phyloP scores from a whole-genome alignment of 345 rosid genomes.

The Cardamine occulta region DNA sequence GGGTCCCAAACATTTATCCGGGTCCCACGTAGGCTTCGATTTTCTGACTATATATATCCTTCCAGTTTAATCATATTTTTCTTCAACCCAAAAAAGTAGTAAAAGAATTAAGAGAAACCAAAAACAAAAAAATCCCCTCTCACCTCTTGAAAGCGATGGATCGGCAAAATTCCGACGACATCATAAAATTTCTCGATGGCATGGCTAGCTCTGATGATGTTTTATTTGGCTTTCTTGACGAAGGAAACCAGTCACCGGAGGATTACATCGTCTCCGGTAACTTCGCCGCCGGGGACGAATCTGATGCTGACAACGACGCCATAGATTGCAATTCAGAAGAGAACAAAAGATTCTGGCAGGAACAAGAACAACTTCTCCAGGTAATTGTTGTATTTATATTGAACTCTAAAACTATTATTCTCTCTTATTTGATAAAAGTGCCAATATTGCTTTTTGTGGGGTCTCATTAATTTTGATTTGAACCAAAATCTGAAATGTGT shows the following conservation, averaged over 20 bases:
- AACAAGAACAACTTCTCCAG: conserved; percentile 75
- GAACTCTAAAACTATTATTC: not conserved
- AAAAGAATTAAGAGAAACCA: not conserved
- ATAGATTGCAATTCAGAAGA: conserved; percentile 47
- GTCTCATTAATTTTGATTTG: conserved; percentile 25
- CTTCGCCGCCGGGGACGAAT: conserved; percentile 26
- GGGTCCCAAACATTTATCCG: conserved; percentile 9
- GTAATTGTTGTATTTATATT: conserved; percentile 40
- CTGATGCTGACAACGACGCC: conserved; percentile 42
- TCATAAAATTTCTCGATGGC: conserved; percentile 57
- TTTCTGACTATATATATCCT: conserved; percentile 37
- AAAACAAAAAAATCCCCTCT: not conserved
- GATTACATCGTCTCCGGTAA: conserved; percentile 33
- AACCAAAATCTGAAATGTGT: conserved; percentile 20
- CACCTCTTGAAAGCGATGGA: conserved; percentile 15
- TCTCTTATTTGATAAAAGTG: not conserved
- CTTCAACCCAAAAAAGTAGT: not conserved
- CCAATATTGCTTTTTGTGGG: not conserved
- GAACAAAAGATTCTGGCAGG: conserved; percentile 64
- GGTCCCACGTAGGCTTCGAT: conserved; percentile 13
- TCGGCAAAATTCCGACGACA: conserved; percentile 54
- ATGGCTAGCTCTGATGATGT: conserved; percentile 61
- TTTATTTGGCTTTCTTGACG: conserved; percentile 64
- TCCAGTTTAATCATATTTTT: not conserved
- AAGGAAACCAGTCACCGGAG: conserved; percentile 41